These are phyloP conservation scores for Lodderomyces jiufengensis DNA, from an alignment of 1,139 yeast species.

Conservation along the genomic window DNA sequence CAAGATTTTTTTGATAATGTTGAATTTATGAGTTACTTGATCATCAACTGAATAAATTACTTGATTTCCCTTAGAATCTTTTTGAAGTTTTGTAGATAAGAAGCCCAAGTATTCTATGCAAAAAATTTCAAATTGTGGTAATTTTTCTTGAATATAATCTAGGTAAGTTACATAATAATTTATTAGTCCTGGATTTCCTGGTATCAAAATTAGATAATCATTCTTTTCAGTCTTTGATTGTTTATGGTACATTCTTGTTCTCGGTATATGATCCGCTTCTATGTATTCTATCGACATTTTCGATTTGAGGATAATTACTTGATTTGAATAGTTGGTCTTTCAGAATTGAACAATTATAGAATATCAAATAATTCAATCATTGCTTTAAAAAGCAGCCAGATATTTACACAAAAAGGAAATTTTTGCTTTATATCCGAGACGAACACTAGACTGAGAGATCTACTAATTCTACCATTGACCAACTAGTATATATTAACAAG, in stretches of 20 bases:
- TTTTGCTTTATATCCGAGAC: too few relatives aligned
- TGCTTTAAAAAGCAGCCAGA: too few relatives aligned
- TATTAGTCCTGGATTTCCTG: conserved; percentile 68
- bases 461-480: too few relatives aligned
- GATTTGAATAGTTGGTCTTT: too few relatives aligned
- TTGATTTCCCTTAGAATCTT: background rate
- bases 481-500: background rate
- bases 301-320: too few relatives aligned
- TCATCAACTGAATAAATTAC: conserved; percentile 37
- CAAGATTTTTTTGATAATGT: conserved; percentile 31
- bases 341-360: too few relatives aligned
- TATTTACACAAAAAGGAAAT: too few relatives aligned
- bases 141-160: conserved; percentile 35
- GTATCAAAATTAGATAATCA: conserved; percentile 48
- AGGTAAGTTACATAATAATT: conserved; percentile 55
- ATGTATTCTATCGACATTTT: conserved; percentile 11
- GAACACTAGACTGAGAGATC: too few relatives aligned
- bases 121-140: conserved; percentile 46
- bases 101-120: conserved; percentile 56
- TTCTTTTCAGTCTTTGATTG: conserved; percentile 12
- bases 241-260: conserved; percentile 27
- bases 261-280: conserved; percentile 16
- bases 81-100: background rate
- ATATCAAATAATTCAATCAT: too few relatives aligned
- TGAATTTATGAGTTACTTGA: conserved; percentile 50